phyloP scores from a whole-genome alignment of 106 monocot species.

The Narthecium ossifragum region DNA sequence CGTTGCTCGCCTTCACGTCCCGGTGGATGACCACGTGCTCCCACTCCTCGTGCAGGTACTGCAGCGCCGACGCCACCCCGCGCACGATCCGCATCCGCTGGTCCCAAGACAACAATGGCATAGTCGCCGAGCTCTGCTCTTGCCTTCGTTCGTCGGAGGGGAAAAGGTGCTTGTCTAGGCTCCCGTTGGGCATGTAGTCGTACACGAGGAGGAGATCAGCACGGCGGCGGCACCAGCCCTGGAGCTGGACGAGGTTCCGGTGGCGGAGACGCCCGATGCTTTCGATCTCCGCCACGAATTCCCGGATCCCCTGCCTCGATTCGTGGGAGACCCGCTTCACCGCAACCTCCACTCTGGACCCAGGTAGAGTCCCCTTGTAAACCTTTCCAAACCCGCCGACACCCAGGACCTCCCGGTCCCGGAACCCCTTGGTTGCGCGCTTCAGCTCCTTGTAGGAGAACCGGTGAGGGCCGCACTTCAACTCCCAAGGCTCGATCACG shows the following conservation, averaged over 20 bases:
- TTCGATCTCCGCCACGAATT: not conserved
- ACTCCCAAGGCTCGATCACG: slow-evolving; percentile 1
- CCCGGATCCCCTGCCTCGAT: not conserved
- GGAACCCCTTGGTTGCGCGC: slow-evolving; percentile 1
- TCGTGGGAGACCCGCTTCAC: not conserved
- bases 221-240: not conserved
- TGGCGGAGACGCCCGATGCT: not conserved
- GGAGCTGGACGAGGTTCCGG: slow-evolving; percentile 3
- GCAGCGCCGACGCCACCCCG: no score
- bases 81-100: no score
- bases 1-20: no score
- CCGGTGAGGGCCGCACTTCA: slow-evolving; percentile 1
- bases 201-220: not conserved
- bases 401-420: not conserved
- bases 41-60: no score
- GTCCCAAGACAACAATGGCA: no score
- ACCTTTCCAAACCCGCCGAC: slow-evolving; percentile 4
- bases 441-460: not conserved
- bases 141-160: not conserved
- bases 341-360: not conserved
- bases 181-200: not conserved
- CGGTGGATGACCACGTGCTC: no score
- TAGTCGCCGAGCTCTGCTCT: no score
- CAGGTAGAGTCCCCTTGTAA: not conserved
- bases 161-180: not conserved